Conservation (phyloP, 1,139 yeast species). For the Candida glucosophila region DNA sequence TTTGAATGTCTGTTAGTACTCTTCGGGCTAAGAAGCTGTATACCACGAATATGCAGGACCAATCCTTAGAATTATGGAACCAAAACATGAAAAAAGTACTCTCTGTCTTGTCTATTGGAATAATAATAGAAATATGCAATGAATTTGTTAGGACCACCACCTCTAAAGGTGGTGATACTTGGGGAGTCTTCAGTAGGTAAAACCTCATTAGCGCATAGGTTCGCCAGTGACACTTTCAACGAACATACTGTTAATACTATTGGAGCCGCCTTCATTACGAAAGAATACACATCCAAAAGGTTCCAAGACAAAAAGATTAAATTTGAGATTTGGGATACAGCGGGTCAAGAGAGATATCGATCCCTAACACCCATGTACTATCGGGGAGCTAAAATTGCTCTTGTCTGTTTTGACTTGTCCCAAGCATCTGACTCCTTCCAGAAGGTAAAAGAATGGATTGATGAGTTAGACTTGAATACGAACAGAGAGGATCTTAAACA, state of each 20-base stretch:
- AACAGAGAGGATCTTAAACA: conserved; percentile 14
- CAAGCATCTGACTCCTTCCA: conserved; percentile 24
- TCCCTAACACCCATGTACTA: conserved; percentile 44
- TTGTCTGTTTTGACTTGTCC: conserved; percentile 29
- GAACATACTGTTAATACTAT: conserved; percentile 35
- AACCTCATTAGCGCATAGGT: conserved; percentile 37
- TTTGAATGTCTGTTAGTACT: too few species aligned
- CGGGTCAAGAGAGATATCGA: conserved; percentile 42
- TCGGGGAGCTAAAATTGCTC: conserved; percentile 36
- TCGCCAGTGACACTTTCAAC: conserved; percentile 28
- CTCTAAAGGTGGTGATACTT: conserved; percentile 32
- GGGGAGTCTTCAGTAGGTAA: conserved; percentile 44
- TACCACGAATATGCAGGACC: too few species aligned
- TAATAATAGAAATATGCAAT: too few species aligned
- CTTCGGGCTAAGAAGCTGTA: too few species aligned
- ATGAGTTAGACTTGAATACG: conserved; percentile 26
- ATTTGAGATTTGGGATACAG: conserved; percentile 47
- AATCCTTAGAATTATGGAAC: too few species aligned
- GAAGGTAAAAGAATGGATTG: conserved; percentile 38
- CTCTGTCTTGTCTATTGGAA: too few species aligned
- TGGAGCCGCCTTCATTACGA: conserved; percentile 42
- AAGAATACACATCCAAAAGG: conserved; percentile 15
- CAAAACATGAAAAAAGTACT: too few species aligned
- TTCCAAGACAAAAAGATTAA: conserved; percentile 15
- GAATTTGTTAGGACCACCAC: too few species aligned